Conservation (phyloP, 2,329 filamentous ascomycete genomes). For the Botrytis fabae region DNA sequence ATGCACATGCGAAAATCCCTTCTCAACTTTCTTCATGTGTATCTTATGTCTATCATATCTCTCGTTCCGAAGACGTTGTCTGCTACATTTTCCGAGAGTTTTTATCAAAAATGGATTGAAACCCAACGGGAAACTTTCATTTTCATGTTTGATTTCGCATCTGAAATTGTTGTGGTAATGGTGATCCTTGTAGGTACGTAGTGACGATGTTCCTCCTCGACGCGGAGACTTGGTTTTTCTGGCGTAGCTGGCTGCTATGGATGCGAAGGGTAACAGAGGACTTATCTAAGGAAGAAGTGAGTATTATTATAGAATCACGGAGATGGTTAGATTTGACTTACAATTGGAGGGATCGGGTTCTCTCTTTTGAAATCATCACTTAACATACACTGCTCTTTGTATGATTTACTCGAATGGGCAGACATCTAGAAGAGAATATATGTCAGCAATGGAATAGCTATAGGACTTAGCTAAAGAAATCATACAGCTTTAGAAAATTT, state of each 20-base stretch:
- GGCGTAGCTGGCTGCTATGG: not conserved
- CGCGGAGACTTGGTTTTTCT: no score
- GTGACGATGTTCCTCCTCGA: not conserved
- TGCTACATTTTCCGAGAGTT: not conserved
- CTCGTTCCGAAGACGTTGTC: not conserved
- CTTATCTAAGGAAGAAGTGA: not conserved
- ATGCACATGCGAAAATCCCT: not conserved
- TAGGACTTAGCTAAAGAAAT: not conserved
- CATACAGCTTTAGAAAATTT: not conserved
- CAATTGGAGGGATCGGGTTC: not conserved
- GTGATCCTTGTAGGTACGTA: not conserved
- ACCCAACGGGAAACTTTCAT: not conserved
- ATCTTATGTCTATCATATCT: not conserved
- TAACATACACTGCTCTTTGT: not conserved
- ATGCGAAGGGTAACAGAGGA: not conserved
- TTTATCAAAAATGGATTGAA: not conserved
- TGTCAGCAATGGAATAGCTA: fast-evolving
- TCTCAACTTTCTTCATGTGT: no score
- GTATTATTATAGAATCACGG: not conserved
- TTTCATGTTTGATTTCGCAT: not conserved
- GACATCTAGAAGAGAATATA: not conserved
- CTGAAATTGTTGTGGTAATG: not conserved
- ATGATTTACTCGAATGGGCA: not conserved
- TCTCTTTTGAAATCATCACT: not conserved
- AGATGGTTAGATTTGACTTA: not conserved